Evolutionary conservation across 495 filamentous ascomycete species (phyloP), one percentile per base, ranked within the genome.

Genomic region (Penicillium coprophilum): DNA sequence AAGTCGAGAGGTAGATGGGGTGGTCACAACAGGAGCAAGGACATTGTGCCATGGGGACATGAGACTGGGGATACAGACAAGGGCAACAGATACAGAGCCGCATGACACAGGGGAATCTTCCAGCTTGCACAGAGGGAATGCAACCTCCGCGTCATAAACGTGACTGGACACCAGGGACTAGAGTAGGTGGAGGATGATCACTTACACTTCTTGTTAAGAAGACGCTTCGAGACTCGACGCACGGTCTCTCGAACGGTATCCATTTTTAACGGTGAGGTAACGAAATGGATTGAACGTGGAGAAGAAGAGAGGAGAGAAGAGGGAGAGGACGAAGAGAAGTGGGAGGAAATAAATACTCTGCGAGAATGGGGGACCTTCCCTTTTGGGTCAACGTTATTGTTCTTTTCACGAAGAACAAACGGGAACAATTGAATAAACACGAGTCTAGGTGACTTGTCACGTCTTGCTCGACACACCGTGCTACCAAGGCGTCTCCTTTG

Each of bases 141-240:
- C 10, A 2, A 17, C 13, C 17, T 20, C 45, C 9, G 4, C 28
- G 3, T 27, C 6, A 30, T 15, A 32, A 17, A 31, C 6, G 15
- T 39, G 21, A 40, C 48, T 17, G 20, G 51, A 11, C 15, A 23
- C 13, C 15, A 24, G 24, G 30, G 51, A 30, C 15, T 23, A 20
- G 21, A 31, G 30, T 15, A 51, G 13, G 38, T 8, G 8, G 28
- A 45, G 9, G 27, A 23, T 13, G 2, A 44, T 32, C 15, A 44
- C 52, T 46, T 46, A 54, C 52, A 11, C 24, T 46, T 50, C 32
- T 36, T 54, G 20, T 20, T 20, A 30, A 19, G 31, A 27, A 54
- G 19, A 20, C 52, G 43, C 41, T 38, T 54, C 13, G 52, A 54
- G 31, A 46, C 13, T 6, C 52, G 52, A 11, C 52, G 52, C 3